Percentiles rank a stretch among this genome's conserved stretches.
These are phyloP conservation scores for Rhododendron molle DNA, from an alignment of 148 eudicot genomes.

Conservation along the genomic window DNA sequence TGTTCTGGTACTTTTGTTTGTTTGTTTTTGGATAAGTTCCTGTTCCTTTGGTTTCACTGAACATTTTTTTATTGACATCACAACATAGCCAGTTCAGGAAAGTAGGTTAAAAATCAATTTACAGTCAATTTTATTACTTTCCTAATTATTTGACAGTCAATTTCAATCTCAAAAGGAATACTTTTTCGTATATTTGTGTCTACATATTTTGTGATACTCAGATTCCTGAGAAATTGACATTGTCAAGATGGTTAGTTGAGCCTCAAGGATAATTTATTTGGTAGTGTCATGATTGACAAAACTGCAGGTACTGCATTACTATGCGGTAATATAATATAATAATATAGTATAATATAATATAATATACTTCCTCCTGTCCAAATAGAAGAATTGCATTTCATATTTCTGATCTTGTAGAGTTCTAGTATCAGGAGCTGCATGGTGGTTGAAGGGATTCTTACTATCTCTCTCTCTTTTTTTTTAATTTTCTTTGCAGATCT, in stretches of 20 bases:
- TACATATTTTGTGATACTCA: not conserved
- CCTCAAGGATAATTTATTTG: not conserved
- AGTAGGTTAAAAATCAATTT: not conserved
- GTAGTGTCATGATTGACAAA: not conserved
- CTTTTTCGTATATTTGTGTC: not conserved
- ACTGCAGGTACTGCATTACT: not conserved
- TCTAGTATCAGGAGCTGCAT: not conserved
- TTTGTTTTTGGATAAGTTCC: not conserved
- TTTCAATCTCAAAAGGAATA: not conserved
- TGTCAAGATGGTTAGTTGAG: not conserved
- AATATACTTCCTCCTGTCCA: not conserved
- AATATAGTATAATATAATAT: not conserved
- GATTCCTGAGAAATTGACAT: not conserved
- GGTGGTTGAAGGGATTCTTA: not conserved
- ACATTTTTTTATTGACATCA: not conserved
- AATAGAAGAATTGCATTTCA: not conserved
- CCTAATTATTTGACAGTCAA: not conserved
- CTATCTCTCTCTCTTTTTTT: conserved; percentile 15
- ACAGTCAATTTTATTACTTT: not conserved
- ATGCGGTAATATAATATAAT: not conserved
- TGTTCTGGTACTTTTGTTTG: not conserved
- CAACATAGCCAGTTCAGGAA: not conserved
- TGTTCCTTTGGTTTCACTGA: not conserved
- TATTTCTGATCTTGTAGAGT: not conserved
- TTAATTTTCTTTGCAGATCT: conserved; percentile 55